phyloP scores from a whole-genome alignment of 2,329 filamentous ascomycete species.

The Ophiostoma pallidulum region DNA sequence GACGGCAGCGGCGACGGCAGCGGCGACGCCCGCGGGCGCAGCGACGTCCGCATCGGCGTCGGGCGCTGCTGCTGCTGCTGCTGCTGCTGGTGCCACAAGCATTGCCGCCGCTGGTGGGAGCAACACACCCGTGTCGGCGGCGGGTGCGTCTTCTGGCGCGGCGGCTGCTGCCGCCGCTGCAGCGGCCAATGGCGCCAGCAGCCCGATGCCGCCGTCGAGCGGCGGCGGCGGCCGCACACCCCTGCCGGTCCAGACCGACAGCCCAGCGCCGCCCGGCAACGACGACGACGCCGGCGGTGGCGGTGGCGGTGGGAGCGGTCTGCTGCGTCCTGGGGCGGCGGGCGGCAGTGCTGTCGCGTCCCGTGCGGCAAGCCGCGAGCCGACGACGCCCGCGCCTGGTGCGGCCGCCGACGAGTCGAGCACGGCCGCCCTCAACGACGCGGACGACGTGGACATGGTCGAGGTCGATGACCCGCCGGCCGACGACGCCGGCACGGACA shows the following conservation, averaged over 20 bases:
- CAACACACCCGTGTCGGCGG: neutral
- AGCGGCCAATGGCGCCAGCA: neutral
- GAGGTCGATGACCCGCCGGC: constrained; percentile 35
- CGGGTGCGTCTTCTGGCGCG: too few species aligned
- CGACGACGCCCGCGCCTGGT: constrained; percentile 22
- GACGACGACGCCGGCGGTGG: neutral
- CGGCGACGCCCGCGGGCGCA: constrained; percentile 14
- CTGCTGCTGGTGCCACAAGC: neutral
- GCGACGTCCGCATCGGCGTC: neutral
- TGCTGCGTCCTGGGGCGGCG: constrained; percentile 15
- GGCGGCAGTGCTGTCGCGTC: constrained; percentile 24
- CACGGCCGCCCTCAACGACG: too few species aligned
- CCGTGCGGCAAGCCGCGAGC: constrained; percentile 21
- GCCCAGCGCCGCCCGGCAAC: neutral
- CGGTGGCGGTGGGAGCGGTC: too few species aligned
- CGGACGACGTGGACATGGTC: constrained; percentile 51
- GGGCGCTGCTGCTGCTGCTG: neutral
- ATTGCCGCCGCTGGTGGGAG: neutral
- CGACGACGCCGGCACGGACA: constrained; percentile 34
- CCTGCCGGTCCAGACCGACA: neutral
- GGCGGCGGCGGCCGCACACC: neutral
- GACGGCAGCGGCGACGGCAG: constrained; percentile 35
- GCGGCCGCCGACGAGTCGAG: too few species aligned
- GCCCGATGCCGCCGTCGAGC: neutral
- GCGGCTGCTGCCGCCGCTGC: neutral